Base-by-base conservation (phyloP, 2,329 filamentous ascomycete genomes). In the Coniella vitis region DNA sequence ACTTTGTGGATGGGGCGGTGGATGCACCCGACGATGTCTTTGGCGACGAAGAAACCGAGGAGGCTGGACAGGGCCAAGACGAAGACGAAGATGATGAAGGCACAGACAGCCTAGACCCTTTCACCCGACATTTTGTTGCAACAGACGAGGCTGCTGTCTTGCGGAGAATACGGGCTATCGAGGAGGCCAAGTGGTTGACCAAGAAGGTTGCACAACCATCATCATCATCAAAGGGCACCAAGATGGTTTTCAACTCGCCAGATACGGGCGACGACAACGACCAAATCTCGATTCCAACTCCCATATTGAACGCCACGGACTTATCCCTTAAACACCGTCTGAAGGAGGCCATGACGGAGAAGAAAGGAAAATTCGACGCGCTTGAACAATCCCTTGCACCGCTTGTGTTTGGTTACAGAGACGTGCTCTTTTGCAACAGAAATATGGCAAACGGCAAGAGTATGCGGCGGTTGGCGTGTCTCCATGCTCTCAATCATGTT, bases 401-500 rank as follows among this genome's bases (percentile, higher is more conserved):
- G 0, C 73, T 85, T 9, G 71, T 95, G 1, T 95, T 94, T 64
- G 81, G 82, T 56, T 95, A 97, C 61, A 78, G 81, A 47, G 91
- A 97, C 61, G 58, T 95, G 1, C 67, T 96, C 1, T 87, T 86
- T 60, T 87, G 84, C 48, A 81, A 82, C 45, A 78, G 91, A 38
- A 87, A 78, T 0, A 67, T 83, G 2, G 69, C 74, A 14, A 93
- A 91, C 61, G 79, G 87, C 0, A 71, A 77, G 19, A 76, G 73
- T 4, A 64, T 97, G 42, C 81, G 89, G 44, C 80, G 83, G 36
- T 69, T 95, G 45, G 75, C 82, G 14, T 89, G 86, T 57, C 72
- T 96, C 1, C 93, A 98, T 65, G 84, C 85, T 3, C 72, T 97
- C 12, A 97, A 97, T 63, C 93, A 97, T 62, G 75, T 97, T 36